Conservation (phyloP, 345 rosid genomes). For the Zanthoxylum bungeanum region DNA sequence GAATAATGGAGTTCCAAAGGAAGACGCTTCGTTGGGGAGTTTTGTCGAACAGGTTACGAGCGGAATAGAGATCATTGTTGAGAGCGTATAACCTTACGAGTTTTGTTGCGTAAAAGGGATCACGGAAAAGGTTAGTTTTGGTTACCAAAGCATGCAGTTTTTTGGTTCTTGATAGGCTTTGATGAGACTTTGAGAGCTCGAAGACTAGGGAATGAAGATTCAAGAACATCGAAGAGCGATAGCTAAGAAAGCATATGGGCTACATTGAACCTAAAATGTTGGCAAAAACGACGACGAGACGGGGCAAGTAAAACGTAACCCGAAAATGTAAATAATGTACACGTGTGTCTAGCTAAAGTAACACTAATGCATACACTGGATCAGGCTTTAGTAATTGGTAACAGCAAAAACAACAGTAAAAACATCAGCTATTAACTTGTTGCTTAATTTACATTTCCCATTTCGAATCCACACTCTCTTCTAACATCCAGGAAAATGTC, state of each 20-base stretch:
- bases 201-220: conserved; percentile 31
- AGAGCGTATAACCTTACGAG: conserved; percentile 46
- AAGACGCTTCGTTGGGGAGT: conserved; percentile 66
- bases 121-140: conserved; percentile 42
- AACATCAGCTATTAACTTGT: no score
- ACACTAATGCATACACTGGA: no score
- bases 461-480: no score
- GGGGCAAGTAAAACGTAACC: no score
- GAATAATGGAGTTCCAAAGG: conserved; percentile 82
- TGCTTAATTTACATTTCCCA: no score
- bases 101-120: conserved; percentile 71
- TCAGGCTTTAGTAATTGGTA: no score
- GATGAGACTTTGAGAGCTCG: conserved; percentile 51
- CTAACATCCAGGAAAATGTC: no score
- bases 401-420: no score
- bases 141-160: conserved; percentile 62
- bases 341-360: no score
- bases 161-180: conserved; percentile 48
- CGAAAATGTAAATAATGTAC: no score
- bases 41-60: conserved; percentile 71
- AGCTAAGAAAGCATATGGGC: neutral
- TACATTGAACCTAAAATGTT: neutral
- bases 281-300: no score
- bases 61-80: conserved; percentile 45
- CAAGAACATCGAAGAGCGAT: conserved; percentile 20